Base-by-base conservation (phyloP, 805 yeast genomes). In the Saccharomycopsis schoenii region DNA sequence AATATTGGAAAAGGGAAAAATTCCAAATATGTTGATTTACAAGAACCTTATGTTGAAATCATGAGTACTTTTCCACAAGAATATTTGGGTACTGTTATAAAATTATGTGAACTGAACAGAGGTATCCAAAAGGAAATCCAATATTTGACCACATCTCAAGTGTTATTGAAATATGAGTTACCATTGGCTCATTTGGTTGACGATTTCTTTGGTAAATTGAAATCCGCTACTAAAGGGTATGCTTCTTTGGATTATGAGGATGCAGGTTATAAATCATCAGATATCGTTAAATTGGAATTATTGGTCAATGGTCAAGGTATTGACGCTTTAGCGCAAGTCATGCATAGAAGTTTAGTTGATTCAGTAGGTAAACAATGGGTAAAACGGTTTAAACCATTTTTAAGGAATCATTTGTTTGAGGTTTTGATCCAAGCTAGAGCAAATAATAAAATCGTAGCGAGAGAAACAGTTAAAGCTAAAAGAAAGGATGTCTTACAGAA, bases 161-260 rank as follows among this genome's bases (percentile, higher is more conserved):
- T 89, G 0, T 72, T 89, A 60, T 72, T 92, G 66, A 86, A 84
- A 67, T 94, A 91, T 72, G 82, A 84, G 62, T 73, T 93, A 5
- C 98, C 99, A 1, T 78, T 94, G 58, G 87, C 96, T 0, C 96
- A 90, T 68, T 75, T 93, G 41, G 97, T 94, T 5, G 97, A 93
- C 69, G 97, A 94, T 73, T 93, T 93, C 71, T 92, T 94, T 72
- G 98, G 98, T 1, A 89, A 88, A 70, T 77, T 93, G 62, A 93
- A 93, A 71, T 92, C 97, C 1, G 80, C 84, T 0, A 89, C 98
- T 0, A 83, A 84, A 68, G 99, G 99, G 0, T 93, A 89, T 73
- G 98, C 97, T 0, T 89, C 97, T 0, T 76, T 93, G 59, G 98
- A 93, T 73, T 93, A 93, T 69, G 97, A 94, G 67, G 98, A 93